These are phyloP conservation scores for Talaromyces adpressus DNA, from an alignment of 495 filamentous ascomycete species.

Conservation along the genomic window DNA sequence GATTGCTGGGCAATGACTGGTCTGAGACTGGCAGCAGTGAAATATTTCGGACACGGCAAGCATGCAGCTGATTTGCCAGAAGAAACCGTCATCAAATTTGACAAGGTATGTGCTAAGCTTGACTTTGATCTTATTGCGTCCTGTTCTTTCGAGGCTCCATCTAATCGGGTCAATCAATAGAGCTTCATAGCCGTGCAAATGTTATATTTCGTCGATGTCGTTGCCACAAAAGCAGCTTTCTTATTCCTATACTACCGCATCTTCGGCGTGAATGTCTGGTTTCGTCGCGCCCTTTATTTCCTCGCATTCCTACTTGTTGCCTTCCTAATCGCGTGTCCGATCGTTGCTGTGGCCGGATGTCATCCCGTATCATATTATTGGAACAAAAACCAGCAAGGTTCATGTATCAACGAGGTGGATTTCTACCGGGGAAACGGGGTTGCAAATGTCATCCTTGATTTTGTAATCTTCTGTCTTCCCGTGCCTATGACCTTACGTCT, in stretches of 20 bases:
- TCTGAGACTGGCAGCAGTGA: slow-evolving; percentile 17
- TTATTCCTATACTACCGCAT: slow-evolving; percentile 36
- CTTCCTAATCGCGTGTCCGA: slow-evolving; percentile 24
- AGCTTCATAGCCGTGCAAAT: slow-evolving; percentile 20
- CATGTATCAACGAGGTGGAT: slow-evolving; percentile 31
- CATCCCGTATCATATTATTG: slow-evolving; percentile 19
- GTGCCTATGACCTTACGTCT: slow-evolving; percentile 32
- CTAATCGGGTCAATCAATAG: slow-evolving; percentile 8
- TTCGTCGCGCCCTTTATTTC: slow-evolving; percentile 25
- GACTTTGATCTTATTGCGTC: background rate
- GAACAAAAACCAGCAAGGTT: slow-evolving; percentile 14
- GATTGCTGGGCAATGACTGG: slow-evolving; percentile 20
- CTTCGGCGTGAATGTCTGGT: slow-evolving; percentile 26
- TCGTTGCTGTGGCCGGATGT: slow-evolving; percentile 15
- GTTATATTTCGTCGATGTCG: slow-evolving; percentile 20
- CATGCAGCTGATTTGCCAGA: slow-evolving; percentile 11
- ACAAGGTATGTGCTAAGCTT: slow-evolving; percentile 15
- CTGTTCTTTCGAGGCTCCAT: background rate
- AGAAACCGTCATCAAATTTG: slow-evolving; percentile 11
- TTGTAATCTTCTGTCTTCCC: slow-evolving; percentile 37
- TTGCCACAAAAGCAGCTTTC: slow-evolving; percentile 21
- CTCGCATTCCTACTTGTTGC: slow-evolving; percentile 26
- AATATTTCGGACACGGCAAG: slow-evolving; percentile 12
- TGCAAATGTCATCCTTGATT: slow-evolving; percentile 38
- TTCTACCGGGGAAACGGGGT: slow-evolving; percentile 39